Evolutionary conservation across 106 monocot genomes (phyloP).

Genomic region (Hemerocallis citrina): DNA sequence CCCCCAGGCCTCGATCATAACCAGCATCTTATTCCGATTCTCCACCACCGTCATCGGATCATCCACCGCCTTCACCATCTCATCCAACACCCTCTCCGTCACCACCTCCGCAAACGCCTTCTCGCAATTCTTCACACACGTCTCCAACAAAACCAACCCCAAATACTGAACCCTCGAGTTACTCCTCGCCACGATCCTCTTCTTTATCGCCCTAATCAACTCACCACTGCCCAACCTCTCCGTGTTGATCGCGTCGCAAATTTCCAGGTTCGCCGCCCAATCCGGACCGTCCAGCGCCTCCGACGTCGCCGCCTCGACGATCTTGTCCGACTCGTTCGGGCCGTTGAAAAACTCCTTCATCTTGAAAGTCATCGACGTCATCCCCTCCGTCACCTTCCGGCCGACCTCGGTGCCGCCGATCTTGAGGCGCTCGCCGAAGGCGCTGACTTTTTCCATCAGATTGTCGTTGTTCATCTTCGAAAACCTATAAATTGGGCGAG

Average conservation of each 20-base stretch:
- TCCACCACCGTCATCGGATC: constrained; percentile 86
- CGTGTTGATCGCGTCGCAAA: constrained; percentile 81
- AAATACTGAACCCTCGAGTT: constrained; percentile 68
- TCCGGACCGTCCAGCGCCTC: constrained; percentile 72
- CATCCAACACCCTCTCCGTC: constrained; percentile 89
- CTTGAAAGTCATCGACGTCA: constrained; percentile 88
- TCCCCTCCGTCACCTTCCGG: constrained; percentile 53
- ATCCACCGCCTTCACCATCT: constrained; percentile 92
- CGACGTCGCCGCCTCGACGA: constrained; percentile 82
- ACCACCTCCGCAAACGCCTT: constrained; percentile 94
- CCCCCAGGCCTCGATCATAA: constrained; percentile 91
- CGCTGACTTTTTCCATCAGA: constrained; percentile 72
- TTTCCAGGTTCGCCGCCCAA: constrained; percentile 81
- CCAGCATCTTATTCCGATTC: constrained; percentile 83
- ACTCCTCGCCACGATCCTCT: constrained; percentile 72
- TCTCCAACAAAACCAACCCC: constrained; percentile 74
- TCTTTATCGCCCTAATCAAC: constrained; percentile 76
- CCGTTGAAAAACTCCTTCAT: constrained; percentile 90
- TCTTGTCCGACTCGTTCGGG: constrained; percentile 67
- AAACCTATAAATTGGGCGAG: too few species aligned
- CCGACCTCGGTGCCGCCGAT: constrained; percentile 57
- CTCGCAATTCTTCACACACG: constrained; percentile 90
- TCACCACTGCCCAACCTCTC: constrained; percentile 71
- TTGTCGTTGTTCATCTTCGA: constrained; percentile 27
- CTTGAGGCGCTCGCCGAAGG: constrained; percentile 66